Evolutionary conservation across 116 monocot genomes (phyloP).

Genomic region (Thalassia testudinum): DNA sequence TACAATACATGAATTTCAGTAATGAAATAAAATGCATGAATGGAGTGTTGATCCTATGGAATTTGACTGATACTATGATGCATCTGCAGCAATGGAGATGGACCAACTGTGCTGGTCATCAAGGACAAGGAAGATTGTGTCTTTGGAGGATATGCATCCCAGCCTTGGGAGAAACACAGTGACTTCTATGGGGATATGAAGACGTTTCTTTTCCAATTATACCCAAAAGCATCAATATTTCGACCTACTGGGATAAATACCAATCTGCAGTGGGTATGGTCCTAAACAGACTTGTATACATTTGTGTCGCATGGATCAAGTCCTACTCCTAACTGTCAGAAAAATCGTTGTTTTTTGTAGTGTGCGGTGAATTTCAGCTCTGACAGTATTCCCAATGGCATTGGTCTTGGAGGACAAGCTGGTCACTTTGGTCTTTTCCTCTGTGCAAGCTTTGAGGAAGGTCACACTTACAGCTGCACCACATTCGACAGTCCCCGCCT

Average conservation of each 20-base stretch:
- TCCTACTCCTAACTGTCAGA: background rate
- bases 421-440: conserved; percentile 85
- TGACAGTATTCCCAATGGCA: conserved; percentile 84
- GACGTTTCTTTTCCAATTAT: conserved; percentile 74
- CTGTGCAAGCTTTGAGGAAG: conserved; percentile 67
- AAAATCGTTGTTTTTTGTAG: conserved; percentile 23
- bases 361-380: conserved; percentile 90
- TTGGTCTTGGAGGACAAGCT: conserved; percentile 76
- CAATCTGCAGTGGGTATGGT: conserved; percentile 88
- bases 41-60: too few species aligned
- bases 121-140: conserved; percentile 69
- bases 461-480: conserved; percentile 68
- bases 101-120: conserved; percentile 64
- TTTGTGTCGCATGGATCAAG: background rate
- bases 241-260: conserved; percentile 72
- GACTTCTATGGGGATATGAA: conserved; percentile 96
- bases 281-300: background rate
- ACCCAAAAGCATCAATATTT: conserved; percentile 71
- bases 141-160: conserved; percentile 96
- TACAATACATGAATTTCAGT: too few species aligned
- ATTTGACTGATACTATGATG: background rate
- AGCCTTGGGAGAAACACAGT: conserved; percentile 82
- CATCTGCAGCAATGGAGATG: conserved; percentile 40
- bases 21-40: too few species aligned
- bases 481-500: conserved; percentile 86